A percentile compares a stretch with the other conserved stretches of the same genome.
Evolutionary conservation across 805 yeast genomes (phyloP).

Genomic region (Pichia cephalocereana): DNA sequence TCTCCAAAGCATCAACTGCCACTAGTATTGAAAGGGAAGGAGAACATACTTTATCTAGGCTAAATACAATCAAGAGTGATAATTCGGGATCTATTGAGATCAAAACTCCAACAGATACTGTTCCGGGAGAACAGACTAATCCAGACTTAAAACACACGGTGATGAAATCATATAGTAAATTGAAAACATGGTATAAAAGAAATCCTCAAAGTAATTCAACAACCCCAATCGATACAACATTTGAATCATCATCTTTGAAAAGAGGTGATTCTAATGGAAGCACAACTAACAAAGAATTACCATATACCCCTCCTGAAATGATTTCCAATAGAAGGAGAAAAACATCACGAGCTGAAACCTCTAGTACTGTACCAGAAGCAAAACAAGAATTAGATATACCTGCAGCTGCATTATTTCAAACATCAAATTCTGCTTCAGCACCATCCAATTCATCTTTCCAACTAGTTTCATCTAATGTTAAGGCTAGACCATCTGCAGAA

Average conservation of each 20-base stretch:
- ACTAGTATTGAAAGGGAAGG: conserved; percentile 1
- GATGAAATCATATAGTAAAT: conserved; percentile 41
- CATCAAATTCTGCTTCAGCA: neutral
- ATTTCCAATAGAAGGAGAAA: conserved; percentile 42
- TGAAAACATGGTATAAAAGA: conserved; percentile 63
- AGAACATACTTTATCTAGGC: neutral
- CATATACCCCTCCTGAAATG: conserved; percentile 51
- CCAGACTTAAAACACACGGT: conserved; percentile 18
- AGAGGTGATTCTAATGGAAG: neutral
- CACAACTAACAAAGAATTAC: conserved; percentile 4
- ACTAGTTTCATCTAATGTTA: neutral
- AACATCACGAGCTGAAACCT: conserved; percentile 1
- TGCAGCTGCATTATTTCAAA: neutral
- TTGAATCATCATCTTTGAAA: neutral
- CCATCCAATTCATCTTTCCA: conserved; percentile 1
- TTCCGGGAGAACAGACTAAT: neutral
- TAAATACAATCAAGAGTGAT: neutral
- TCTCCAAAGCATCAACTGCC: conserved; percentile 5
- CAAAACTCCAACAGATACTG: neutral
- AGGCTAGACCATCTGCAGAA: conserved; percentile 2
- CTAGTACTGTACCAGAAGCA: neutral
- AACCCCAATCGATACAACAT: neutral
- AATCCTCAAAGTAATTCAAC: conserved; percentile 21
- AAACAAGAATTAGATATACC: neutral
- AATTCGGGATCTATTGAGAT: neutral